Conservation (phyloP, 768 basidiomycete genomes). For the Suillus subluteus region DNA sequence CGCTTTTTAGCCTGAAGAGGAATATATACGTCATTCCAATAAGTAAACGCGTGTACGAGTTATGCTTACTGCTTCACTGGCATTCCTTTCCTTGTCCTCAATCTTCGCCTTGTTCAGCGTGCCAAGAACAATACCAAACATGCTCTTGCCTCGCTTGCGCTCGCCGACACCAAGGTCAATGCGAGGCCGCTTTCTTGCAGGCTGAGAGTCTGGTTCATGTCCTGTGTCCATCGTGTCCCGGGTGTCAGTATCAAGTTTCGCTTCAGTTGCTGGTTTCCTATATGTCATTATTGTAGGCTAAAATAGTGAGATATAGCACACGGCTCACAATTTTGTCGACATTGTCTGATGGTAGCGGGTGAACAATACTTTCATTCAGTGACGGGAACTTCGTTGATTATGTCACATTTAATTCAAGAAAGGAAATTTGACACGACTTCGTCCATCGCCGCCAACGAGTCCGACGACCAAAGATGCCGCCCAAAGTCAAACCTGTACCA, state of each 20-base stretch:
- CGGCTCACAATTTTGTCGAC: slow-evolving; percentile 3
- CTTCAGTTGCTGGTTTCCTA: slow-evolving; percentile 17
- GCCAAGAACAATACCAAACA: slow-evolving; percentile 83
- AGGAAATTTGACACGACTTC: slow-evolving; percentile 2
- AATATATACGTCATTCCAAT: slow-evolving; percentile 15
- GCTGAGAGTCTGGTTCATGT: slow-evolving; percentile 44
- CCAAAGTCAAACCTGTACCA: slow-evolving; percentile 19
- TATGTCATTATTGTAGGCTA: not conserved
- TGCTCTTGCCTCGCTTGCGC: slow-evolving; percentile 84
- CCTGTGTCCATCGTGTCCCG: slow-evolving; percentile 41
- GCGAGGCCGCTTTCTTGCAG: slow-evolving; percentile 70
- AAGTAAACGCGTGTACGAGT: slow-evolving; percentile 8
- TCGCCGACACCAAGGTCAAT: slow-evolving; percentile 70
- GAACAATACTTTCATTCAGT: not conserved
- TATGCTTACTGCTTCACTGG: slow-evolving; percentile 75
- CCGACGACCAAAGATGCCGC: slow-evolving; percentile 22
- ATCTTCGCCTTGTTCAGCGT: slow-evolving; percentile 88
- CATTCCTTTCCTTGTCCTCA: slow-evolving; percentile 82
- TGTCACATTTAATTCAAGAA: slow-evolving; percentile 5
- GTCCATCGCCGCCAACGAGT: not conserved
- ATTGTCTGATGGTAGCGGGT: slow-evolving; percentile 1
- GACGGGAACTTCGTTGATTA: not conserved
- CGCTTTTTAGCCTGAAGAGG: slow-evolving; percentile 74
- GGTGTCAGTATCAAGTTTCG: slow-evolving; percentile 29
- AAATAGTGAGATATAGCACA: not conserved